Evolutionary conservation across 108 stramenopile genomes (phyloP).

Genomic region (Conticribra weissflogii): DNA sequence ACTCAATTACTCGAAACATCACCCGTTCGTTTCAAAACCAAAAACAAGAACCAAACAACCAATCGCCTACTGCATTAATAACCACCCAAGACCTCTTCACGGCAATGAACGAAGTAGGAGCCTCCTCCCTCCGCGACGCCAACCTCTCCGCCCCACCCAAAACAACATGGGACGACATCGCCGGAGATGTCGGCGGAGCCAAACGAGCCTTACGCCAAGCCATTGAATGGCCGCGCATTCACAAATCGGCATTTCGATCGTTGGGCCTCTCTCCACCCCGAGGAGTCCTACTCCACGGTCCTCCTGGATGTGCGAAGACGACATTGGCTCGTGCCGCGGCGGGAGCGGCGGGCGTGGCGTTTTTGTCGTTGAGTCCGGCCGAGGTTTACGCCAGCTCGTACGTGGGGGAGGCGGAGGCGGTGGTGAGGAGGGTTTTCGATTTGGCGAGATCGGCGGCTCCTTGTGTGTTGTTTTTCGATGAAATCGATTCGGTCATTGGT

Average conservation of each 20-base stretch:
- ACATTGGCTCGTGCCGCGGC: constrained; percentile 96
- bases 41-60: background rate
- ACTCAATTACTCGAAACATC: background rate
- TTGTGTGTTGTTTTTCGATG: constrained; percentile 98
- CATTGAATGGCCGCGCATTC: constrained; percentile 83
- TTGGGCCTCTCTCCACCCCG: constrained; percentile 71
- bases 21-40: background rate
- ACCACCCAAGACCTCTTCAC: constrained; percentile 21
- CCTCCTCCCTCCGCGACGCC: constrained; percentile 77
- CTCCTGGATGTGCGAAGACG: constrained; percentile 98
- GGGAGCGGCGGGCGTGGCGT: constrained; percentile 89
- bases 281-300: constrained; percentile 94
- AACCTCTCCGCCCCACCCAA: constrained; percentile 66
- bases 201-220: constrained; percentile 79
- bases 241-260: constrained; percentile 48
- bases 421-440: constrained; percentile 91
- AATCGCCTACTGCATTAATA: constrained; percentile 4
- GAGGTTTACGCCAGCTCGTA: constrained; percentile 94
- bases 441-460: constrained; percentile 94
- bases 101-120: constrained; percentile 51
- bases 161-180: constrained; percentile 83
- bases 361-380: constrained; percentile 93
- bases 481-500: constrained; percentile 95
- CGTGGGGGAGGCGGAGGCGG: constrained; percentile 97
- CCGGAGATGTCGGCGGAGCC: constrained; percentile 83